A percentile compares a stretch with the other conserved stretches of the same genome.
Conservation (phyloP, 371 early-diverging fungal genomes). For the Parasitella parasitica region DNA sequence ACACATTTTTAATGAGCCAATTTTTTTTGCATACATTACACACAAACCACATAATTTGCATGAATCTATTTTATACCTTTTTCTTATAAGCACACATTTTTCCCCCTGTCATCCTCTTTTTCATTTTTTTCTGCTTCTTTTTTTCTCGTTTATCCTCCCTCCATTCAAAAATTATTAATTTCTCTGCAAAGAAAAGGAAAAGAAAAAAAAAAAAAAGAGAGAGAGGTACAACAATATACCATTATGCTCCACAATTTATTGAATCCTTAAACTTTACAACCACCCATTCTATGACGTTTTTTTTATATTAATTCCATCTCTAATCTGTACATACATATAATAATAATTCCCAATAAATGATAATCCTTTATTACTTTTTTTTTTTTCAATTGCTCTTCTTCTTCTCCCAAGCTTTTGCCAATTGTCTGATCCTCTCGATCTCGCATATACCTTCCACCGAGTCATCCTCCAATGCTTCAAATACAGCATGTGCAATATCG, state of each 20-base stretch:
- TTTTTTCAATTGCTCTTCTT: neutral
- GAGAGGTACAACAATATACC: neutral
- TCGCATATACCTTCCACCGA: constrained; percentile 22
- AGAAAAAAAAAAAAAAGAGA: too few relatives aligned
- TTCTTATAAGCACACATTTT: neutral
- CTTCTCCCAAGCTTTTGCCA: constrained; percentile 27
- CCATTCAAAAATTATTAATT: neutral
- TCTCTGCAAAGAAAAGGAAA: too few relatives aligned
- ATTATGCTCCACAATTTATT: neutral
- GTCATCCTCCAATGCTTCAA: constrained; percentile 22
- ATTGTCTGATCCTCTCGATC: constrained; percentile 19
- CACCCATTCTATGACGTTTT: neutral
- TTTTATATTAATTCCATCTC: neutral
- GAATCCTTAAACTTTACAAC: neutral
- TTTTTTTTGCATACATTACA: neutral
- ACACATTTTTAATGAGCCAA: neutral
- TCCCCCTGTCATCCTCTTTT: neutral
- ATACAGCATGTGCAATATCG: constrained; percentile 22
- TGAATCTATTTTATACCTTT: neutral
- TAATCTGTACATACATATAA: neutral
- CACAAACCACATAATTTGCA: neutral
- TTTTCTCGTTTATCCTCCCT: neutral
- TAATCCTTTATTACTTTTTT: neutral
- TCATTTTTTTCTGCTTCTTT: neutral
- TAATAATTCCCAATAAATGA: neutral